Base-by-base conservation (phyloP, 164 flowering plant species). In the Litsea cubeba region DNA sequence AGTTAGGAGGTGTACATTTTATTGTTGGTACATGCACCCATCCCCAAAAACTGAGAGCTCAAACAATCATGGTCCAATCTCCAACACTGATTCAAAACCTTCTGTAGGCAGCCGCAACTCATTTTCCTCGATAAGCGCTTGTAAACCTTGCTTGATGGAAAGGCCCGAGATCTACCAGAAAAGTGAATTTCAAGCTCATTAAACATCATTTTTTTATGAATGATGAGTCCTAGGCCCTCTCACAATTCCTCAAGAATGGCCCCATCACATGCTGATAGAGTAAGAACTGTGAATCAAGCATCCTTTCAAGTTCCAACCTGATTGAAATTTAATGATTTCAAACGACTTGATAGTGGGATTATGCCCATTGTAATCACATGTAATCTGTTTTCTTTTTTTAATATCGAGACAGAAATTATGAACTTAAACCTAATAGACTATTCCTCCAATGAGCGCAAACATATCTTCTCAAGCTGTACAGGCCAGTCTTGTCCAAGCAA, bases 401-500 rank as follows among this genome's bases (percentile, higher is more conserved):
- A 54, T 54, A 46, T 7, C 12, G 20, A 22, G 54, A 11, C 26
- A 7, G 6, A 46, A 68, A 46, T 20, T 14, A 68, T 66, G 40
- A 46, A n/a, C 71, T 68, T 22, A 68, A 74, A 84, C 85, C 90
- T 40, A 84, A 65, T 62, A 35, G 65, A 20, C 62, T 64, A 73
- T 26, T 80, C 84, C 62, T 85, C 87, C 18, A 69, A 76, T 58
- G 78, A 75, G 46, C 70, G 83, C 62, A 84, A 74, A 68, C 77
- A 80, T 35, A 95, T 78, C 70, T 81, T 91, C 87, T 92, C 98
- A 64, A 89, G 86, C 63, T 85, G 88, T 50, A 74, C 49, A 17
- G 93, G 81, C 97, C 99, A 91, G 80, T 93, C 85, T 78, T 74
- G 84, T 60, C 97, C 98, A 77, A 95, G 97, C 68, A 85, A 35